Evolutionary conservation across 1,284 basidiomycete species (phyloP).

Genomic region (Pseudozyma pruni): DNA sequence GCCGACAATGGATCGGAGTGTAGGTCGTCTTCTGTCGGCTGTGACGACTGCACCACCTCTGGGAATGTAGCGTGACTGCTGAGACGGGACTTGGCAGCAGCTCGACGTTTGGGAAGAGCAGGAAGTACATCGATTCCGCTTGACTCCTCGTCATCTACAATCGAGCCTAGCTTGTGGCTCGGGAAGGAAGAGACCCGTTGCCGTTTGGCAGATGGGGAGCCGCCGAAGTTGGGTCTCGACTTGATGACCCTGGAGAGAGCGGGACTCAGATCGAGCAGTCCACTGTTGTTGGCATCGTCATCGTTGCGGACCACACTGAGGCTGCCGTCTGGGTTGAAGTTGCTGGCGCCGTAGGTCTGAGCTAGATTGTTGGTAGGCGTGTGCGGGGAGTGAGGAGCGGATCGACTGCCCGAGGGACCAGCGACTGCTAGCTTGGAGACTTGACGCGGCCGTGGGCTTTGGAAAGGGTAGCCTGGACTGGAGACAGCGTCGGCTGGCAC

Average conservation of each 20-base stretch:
- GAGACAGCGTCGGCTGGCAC: conserved; percentile 23
- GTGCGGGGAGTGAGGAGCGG: conserved; percentile 38
- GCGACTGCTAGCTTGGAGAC: conserved; percentile 32
- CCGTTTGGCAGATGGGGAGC: conserved; percentile 23
- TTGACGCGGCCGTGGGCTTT: conserved; percentile 37
- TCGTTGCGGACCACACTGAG: conserved; percentile 63
- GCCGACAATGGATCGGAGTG: conserved; percentile 15
- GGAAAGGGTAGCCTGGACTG: conserved; percentile 23
- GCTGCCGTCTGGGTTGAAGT: conserved; percentile 58
- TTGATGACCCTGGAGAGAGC: conserved; percentile 32
- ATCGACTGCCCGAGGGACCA: conserved; percentile 22
- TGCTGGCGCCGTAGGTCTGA: background rate
- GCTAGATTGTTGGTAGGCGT: conserved; percentile 23
- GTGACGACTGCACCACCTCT: conserved; percentile 17
- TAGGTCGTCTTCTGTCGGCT: conserved; percentile 22
- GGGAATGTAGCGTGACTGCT: conserved; percentile 19
- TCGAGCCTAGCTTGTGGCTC: conserved; percentile 1
- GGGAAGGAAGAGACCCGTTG: conserved; percentile 8
- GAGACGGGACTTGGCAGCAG: conserved; percentile 25
- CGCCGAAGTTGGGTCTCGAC: conserved; percentile 21
- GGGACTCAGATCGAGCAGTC: conserved; percentile 61
- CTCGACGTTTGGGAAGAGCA: conserved; percentile 5
- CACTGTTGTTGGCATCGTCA: conserved; percentile 63
- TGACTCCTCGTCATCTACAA: conserved; percentile 1
- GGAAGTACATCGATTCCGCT: conserved; percentile 3